Evolutionary conservation across 2,329 filamentous ascomycete genomes (phyloP).

Genomic region (Colletotrichum phormii): DNA sequence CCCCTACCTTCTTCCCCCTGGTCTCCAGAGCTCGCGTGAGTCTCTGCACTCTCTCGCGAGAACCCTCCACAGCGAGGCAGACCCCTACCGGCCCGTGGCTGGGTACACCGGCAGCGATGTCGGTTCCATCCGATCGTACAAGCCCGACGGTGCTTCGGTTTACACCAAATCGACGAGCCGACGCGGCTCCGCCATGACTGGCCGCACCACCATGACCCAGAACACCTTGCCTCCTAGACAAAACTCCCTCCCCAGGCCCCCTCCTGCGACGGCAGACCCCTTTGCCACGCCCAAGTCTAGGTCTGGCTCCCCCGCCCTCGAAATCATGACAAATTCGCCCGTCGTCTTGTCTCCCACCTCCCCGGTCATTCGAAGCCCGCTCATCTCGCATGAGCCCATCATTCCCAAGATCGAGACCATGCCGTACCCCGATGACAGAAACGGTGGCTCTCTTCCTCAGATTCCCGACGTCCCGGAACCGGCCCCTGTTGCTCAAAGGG

Average conservation of each 20-base stretch:
- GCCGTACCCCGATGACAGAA: slow-evolving; percentile 49
- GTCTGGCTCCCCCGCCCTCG: slow-evolving; percentile 30
- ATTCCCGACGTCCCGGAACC: slow-evolving; percentile 52
- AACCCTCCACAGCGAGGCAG: slow-evolving; percentile 78
- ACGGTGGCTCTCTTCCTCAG: slow-evolving; percentile 39
- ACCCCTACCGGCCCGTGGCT: slow-evolving; percentile 80
- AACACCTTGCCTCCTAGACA: slow-evolving; percentile 50
- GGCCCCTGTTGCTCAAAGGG: slow-evolving; percentile 46
- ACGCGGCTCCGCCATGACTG: slow-evolving; percentile 45
- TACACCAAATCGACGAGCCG: slow-evolving; percentile 56
- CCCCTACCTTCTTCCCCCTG: slow-evolving; percentile 93
- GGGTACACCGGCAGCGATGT: slow-evolving; percentile 69
- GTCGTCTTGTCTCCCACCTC: slow-evolving; percentile 37
- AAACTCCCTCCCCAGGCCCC: slow-evolving; percentile 59
- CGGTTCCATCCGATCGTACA: slow-evolving; percentile 66
- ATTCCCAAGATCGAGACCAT: slow-evolving; percentile 54
- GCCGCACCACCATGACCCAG: slow-evolving; percentile 44
- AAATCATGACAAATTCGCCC: slow-evolving; percentile 40
- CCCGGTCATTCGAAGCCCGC: slow-evolving; percentile 26
- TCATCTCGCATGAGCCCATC: slow-evolving; percentile 43
- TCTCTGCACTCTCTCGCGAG: slow-evolving; percentile 88
- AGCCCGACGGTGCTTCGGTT: slow-evolving; percentile 55
- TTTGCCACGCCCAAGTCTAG: slow-evolving; percentile 48
- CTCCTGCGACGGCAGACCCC: slow-evolving; percentile 47
- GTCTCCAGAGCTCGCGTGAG: slow-evolving; percentile 81